Conservation (phyloP, 1,284 basidiomycete genomes). For the Trametes hirsuta region DNA sequence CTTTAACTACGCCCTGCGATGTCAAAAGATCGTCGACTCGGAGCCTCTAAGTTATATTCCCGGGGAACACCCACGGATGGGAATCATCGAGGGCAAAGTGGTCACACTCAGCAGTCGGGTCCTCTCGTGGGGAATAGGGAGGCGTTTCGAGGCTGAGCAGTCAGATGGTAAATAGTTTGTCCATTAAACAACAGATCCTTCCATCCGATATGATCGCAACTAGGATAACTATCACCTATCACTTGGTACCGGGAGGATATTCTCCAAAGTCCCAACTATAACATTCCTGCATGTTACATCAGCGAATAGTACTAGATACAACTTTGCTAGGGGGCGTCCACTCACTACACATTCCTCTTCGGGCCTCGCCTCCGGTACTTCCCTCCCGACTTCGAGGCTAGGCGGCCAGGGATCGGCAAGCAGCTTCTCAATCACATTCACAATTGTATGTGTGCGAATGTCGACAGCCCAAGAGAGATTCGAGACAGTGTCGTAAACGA, state of each 20-base stretch:
- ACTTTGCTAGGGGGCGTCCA: constrained; percentile 9
- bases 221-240: not conserved
- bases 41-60: too few relatives aligned
- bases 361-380: constrained; percentile 54
- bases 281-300: constrained; percentile 56
- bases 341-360: constrained; percentile 70
- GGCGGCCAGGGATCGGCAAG: constrained; percentile 77
- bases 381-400: constrained; percentile 56
- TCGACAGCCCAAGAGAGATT: constrained; percentile 85
- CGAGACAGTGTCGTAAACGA: constrained; percentile 90
- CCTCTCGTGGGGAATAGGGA: too few relatives aligned
- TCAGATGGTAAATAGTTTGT: too few relatives aligned
- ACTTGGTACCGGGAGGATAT: constrained; percentile 29
- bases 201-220: too few relatives aligned
- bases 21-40: too few relatives aligned
- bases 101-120: too few relatives aligned
- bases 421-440: constrained; percentile 80
- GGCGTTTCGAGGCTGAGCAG: too few relatives aligned
- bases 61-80: too few relatives aligned
- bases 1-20: too few relatives aligned
- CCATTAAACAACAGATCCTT: too few relatives aligned
- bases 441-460: constrained; percentile 83
- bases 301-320: not conserved
- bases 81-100: too few relatives aligned
- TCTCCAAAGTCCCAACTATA: constrained; percentile 75